A percentile compares a stretch with the other conserved stretches of the same genome.
Evolutionary conservation across 23 red algal species (phyloP).

Genomic region (Chondrus crispus): DNA sequence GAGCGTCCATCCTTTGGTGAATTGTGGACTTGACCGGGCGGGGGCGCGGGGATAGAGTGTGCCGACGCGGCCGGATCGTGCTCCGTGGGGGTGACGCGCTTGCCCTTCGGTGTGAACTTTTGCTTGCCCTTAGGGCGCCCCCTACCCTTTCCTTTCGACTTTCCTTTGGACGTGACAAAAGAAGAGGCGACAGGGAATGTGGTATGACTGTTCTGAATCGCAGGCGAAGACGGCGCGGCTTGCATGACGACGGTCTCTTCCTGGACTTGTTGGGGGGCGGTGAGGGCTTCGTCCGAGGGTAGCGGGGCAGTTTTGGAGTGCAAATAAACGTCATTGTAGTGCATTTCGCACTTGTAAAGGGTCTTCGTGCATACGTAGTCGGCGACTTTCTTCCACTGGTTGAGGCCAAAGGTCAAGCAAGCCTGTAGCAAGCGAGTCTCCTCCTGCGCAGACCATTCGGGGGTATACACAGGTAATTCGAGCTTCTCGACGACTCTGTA

Average conservation of each 20-base stretch:
- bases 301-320: constrained; percentile 21
- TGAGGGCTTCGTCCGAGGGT: not conserved
- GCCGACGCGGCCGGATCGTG: not conserved
- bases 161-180: too few species aligned
- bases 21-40: not conserved
- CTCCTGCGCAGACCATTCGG: constrained; percentile 79
- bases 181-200: too few species aligned
- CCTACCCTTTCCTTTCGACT: too few species aligned
- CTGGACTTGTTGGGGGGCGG: not conserved
- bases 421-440: constrained; percentile 78
- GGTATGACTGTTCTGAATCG: too few species aligned
- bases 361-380: constrained; percentile 79
- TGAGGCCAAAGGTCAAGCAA: constrained; percentile 55
- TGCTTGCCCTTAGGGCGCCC: not conserved
- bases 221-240: not conserved
- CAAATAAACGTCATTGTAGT: constrained; percentile 79
- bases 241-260: too few species aligned
- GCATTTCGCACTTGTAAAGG: constrained; percentile 53
- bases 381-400: constrained; percentile 70
- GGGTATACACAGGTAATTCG: constrained; percentile 29
- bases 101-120: not conserved
- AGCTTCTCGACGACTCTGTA: constrained; percentile 66
- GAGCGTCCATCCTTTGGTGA: too few species aligned
- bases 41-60: not conserved
- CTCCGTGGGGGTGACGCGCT: not conserved